phyloP scores from a whole-genome alignment of 257 asterid species.

The Solanum bulbocastanum region DNA sequence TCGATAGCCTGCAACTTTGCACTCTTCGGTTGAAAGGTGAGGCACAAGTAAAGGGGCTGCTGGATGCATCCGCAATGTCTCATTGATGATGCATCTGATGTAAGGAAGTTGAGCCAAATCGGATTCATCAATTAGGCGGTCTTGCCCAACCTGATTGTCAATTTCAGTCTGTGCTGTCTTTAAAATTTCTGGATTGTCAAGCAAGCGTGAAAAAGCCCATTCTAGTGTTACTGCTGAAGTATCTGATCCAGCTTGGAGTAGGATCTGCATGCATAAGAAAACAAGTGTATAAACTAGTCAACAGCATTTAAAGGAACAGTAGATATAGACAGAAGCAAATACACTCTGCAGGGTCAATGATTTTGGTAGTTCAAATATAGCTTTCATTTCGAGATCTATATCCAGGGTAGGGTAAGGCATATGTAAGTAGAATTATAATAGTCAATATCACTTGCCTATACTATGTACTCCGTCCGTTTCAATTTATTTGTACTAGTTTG shows the following conservation, averaged over 20 bases:
- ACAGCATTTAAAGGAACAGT: not conserved
- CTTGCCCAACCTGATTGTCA: slow-evolving; percentile 9
- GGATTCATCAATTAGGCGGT: slow-evolving; percentile 10
- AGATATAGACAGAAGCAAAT: not conserved
- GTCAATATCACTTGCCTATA: not conserved
- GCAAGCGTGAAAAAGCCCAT: slow-evolving; percentile 19
- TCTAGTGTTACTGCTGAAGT: slow-evolving; percentile 20
- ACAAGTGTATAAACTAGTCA: not conserved
- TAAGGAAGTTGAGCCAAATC: slow-evolving; percentile 34
- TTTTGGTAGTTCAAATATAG: not conserved
- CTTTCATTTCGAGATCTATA: not conserved
- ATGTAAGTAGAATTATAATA: not conserved
- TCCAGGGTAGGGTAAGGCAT: not conserved
- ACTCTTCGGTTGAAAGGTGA: slow-evolving; percentile 42
- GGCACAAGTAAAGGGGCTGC: slow-evolving; percentile 44
- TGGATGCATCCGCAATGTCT: slow-evolving; percentile 52
- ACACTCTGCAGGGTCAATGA: not conserved
- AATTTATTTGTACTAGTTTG: not conserved
- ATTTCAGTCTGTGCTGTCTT: slow-evolving; percentile 22
- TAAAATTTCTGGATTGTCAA: slow-evolving; percentile 9
- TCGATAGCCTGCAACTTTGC: slow-evolving; percentile 43
- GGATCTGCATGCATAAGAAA: slow-evolving; percentile 8
- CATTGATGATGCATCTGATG: slow-evolving; percentile 37
- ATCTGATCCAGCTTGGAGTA: slow-evolving; percentile 32
- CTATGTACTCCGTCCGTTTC: not conserved